These are phyloP conservation scores for Colletotrichum eremochloae DNA, from an alignment of 2,329 filamentous ascomycete genomes.

Conservation along the genomic window DNA sequence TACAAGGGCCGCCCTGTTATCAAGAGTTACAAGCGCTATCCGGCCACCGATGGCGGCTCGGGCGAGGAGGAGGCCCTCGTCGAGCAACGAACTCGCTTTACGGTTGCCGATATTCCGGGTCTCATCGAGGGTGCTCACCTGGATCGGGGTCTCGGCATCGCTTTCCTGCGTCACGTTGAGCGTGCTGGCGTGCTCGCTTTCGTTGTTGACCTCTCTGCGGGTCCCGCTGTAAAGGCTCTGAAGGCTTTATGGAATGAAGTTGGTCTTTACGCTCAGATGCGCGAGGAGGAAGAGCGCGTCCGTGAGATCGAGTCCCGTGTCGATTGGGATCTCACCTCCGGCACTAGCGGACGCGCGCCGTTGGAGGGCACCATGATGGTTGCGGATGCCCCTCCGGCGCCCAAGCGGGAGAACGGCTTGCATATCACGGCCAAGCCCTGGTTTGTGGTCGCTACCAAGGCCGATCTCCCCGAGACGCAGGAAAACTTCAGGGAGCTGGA, in stretches of 20 bases:
- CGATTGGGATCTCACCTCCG: conserved; percentile 70
- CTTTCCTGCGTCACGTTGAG: conserved; percentile 94
- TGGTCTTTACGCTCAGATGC: conserved; percentile 83
- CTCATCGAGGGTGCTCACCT: conserved; percentile 93
- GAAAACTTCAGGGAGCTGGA: conserved; percentile 80
- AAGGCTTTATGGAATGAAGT: conserved; percentile 92
- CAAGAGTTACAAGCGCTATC: conserved; percentile 51
- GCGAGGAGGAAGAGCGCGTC: conserved; percentile 79
- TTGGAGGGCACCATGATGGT: conserved; percentile 45
- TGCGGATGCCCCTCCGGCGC: conserved; percentile 48
- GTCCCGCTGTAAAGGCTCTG: conserved; percentile 83
- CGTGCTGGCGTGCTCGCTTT: conserved; percentile 93
- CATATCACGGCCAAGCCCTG: conserved; percentile 94
- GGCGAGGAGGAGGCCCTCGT: conserved; percentile 60
- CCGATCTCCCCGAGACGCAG: conserved; percentile 83
- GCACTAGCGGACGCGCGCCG: conserved; percentile 45
- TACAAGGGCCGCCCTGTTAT: conserved; percentile 79
- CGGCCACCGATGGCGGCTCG: conserved; percentile 48
- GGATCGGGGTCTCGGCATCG: conserved; percentile 90
- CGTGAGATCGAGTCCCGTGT: conserved; percentile 70
- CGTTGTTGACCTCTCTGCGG: conserved; percentile 86
- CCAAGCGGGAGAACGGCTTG: conserved; percentile 57
- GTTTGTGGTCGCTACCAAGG: conserved; percentile 96
- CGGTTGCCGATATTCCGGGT: conserved; percentile 95
- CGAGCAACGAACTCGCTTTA: conserved; percentile 81